These are phyloP conservation scores for Rubus idaeus DNA, from an alignment of 306 rosid genomes.

Conservation along the genomic window DNA sequence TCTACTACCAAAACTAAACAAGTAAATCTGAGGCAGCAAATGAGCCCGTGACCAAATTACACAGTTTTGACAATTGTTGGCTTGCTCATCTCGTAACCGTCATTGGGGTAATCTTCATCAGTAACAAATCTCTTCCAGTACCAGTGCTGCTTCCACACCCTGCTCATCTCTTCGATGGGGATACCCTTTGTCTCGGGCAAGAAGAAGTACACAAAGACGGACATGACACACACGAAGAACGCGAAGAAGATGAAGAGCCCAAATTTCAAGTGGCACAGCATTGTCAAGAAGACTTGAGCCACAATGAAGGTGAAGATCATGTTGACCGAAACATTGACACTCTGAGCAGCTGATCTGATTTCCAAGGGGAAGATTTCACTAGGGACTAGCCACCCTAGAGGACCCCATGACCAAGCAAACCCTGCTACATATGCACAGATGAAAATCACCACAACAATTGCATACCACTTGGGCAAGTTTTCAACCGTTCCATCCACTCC, in stretches of 20 bases:
- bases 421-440: constrained; percentile 85
- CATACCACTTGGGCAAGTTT: constrained; percentile 80
- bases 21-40: neutral
- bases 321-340: constrained; percentile 81
- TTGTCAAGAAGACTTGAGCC: constrained; percentile 68
- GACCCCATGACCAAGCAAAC: constrained; percentile 99
- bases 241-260: constrained; percentile 85
- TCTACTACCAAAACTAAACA: constrained; percentile 5
- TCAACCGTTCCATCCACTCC: constrained; percentile 71
- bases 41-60: constrained; percentile 20
- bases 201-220: constrained; percentile 47
- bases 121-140: constrained; percentile 67
- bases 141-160: constrained; percentile 75
- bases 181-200: constrained; percentile 87
- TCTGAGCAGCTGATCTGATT: constrained; percentile 89
- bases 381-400: constrained; percentile 93
- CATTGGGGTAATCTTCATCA: constrained; percentile 36
- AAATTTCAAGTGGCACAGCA: constrained; percentile 89
- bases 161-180: constrained; percentile 86
- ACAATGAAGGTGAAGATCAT: constrained; percentile 81
- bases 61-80: constrained; percentile 36
- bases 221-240: constrained; percentile 70
- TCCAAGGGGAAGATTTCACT: constrained; percentile 93
- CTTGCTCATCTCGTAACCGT: constrained; percentile 41
- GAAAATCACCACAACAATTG: constrained; percentile 79